Evolutionary conservation across 2,329 filamentous ascomycete species (phyloP).

Genomic region (Apiospora phragmitis): DNA sequence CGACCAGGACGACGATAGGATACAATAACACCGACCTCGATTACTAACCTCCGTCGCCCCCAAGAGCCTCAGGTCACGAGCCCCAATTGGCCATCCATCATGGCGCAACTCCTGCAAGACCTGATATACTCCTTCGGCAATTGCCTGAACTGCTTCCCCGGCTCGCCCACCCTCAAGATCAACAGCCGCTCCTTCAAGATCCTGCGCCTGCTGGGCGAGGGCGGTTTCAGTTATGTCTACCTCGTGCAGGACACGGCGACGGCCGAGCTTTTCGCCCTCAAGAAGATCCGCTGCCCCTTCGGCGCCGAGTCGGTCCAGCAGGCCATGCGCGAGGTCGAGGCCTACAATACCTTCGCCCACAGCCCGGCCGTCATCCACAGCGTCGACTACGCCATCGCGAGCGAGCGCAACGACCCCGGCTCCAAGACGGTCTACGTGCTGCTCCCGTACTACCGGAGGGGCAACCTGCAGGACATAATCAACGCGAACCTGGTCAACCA

Average conservation of each 20-base stretch:
- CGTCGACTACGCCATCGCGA: slow-evolving; percentile 54
- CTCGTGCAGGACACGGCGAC: slow-evolving; percentile 89
- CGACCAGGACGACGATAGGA: neutral
- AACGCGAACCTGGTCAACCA: slow-evolving; percentile 98
- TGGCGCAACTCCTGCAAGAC: slow-evolving; percentile 86
- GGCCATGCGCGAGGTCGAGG: slow-evolving; percentile 95
- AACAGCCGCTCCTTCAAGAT: slow-evolving; percentile 96
- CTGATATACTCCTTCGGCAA: slow-evolving; percentile 89
- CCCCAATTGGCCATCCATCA: slow-evolving; percentile 32
- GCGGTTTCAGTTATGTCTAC: slow-evolving; percentile 98
- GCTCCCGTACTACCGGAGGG: slow-evolving; percentile 90
- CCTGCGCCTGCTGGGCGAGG: slow-evolving; percentile 89
- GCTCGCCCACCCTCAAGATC: slow-evolving; percentile 91
- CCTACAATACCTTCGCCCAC: slow-evolving; percentile 85
- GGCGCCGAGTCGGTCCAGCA: slow-evolving; percentile 93
- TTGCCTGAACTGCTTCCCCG: slow-evolving; percentile 95
- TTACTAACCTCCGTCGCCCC: neutral
- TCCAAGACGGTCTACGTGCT: slow-evolving; percentile 96
- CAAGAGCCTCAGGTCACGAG: neutral
- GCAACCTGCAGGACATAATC: slow-evolving; percentile 97
- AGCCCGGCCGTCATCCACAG: slow-evolving; percentile 70
- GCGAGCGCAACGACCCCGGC: slow-evolving; percentile 57
- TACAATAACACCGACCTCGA: neutral
- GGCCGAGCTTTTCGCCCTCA: slow-evolving; percentile 86
- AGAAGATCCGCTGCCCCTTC: slow-evolving; percentile 98